Conservation (phyloP, 164 flowering plant genomes). For the Magnolia officinalis region DNA sequence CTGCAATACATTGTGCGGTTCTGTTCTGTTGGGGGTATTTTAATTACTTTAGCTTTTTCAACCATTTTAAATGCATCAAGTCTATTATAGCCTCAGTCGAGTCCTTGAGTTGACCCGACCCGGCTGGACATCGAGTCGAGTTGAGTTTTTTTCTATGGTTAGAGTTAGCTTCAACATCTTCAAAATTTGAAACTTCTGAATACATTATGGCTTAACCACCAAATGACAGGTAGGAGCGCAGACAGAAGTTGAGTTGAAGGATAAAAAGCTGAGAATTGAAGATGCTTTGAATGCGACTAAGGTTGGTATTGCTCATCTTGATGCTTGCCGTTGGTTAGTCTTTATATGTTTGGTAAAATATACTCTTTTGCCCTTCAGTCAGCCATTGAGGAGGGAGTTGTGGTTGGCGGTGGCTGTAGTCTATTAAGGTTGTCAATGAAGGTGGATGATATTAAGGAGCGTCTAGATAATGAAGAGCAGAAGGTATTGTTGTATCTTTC, state of each 20-base stretch:
- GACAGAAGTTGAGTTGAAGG: slow-evolving; percentile 83
- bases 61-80: not conserved
- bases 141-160: not conserved
- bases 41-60: not conserved
- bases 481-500: slow-evolving; percentile 35
- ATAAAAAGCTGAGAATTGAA: slow-evolving; percentile 78
- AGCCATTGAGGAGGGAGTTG: slow-evolving; percentile 94
- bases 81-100: too few species aligned
- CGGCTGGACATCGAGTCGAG: too few species aligned
- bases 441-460: slow-evolving; percentile 58
- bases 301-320: slow-evolving; percentile 34
- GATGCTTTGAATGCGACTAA: slow-evolving; percentile 95
- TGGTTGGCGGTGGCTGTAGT: slow-evolving; percentile 91
- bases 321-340: slow-evolving; percentile 7
- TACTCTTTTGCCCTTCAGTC: slow-evolving; percentile 41
- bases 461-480: slow-evolving; percentile 75
- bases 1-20: too few species aligned
- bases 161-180: not conserved
- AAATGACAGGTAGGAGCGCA: slow-evolving; percentile 78
- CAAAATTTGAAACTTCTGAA: not conserved
- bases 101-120: too few species aligned
- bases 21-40: too few species aligned
- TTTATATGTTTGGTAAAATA: not conserved
- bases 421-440: slow-evolving; percentile 66
- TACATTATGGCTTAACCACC: not conserved